Evolutionary conservation across 2,329 filamentous ascomycete species (phyloP).

Genomic region (Sclerotiophoma versabilis): DNA sequence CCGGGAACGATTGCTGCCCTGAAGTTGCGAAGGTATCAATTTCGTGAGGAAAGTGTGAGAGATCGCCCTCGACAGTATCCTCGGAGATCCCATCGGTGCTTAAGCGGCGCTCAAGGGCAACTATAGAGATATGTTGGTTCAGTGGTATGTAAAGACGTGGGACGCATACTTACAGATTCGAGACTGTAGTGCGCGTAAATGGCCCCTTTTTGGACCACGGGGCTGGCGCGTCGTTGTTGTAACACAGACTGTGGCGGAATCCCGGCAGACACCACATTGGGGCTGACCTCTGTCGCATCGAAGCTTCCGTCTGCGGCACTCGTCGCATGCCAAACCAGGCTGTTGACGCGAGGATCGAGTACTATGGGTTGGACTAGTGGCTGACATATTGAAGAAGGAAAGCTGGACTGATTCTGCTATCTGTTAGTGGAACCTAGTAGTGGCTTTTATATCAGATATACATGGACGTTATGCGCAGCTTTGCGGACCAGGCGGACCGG

Average conservation of each 20-base stretch:
- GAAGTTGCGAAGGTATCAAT: not conserved
- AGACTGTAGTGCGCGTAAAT: constrained; percentile 8
- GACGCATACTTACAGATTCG: constrained; percentile 4
- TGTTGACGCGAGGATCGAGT: constrained; percentile 6
- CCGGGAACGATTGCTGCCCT: not conserved
- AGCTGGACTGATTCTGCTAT: too few relatives aligned
- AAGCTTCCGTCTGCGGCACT: constrained; percentile 7
- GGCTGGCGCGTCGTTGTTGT: constrained; percentile 6
- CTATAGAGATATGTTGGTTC: not conserved
- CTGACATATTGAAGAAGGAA: not conserved
- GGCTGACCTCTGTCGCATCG: constrained; percentile 8
- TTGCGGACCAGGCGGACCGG: too few relatives aligned
- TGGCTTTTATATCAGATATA: too few relatives aligned
- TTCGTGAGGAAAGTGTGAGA: not conserved
- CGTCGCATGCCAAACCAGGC: constrained; percentile 8
- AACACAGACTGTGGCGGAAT: constrained; percentile 6
- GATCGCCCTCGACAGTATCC: constrained; percentile 1
- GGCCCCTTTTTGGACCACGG: constrained; percentile 5
- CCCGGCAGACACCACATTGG: constrained; percentile 6
- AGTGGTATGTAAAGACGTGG: not conserved
- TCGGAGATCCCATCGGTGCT: not conserved
- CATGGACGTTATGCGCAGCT: too few relatives aligned
- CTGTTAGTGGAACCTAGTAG: too few relatives aligned
- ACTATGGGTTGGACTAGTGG: not conserved
- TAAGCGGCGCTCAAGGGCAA: constrained; percentile 3